A percentile compares a stretch with the other conserved stretches of the same genome.
Conservation (phyloP, 192 early-diverging fungal genomes). For the Hyaloraphidium curvatum region DNA sequence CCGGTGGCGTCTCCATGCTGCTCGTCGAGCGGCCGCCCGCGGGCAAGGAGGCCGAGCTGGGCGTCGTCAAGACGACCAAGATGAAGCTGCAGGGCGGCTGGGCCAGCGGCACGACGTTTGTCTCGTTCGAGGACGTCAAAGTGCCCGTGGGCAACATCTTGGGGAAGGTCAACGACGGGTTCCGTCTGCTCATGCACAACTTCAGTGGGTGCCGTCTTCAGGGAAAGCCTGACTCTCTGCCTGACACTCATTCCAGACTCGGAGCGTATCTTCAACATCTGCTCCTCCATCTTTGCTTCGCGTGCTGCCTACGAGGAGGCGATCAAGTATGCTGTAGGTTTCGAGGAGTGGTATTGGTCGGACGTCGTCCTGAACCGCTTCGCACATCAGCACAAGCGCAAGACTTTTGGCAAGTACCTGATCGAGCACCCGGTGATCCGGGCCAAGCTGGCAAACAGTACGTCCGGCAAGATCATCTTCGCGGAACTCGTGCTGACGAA, state of each 20-base stretch:
- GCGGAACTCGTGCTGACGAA: too few species aligned
- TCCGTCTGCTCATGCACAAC: conserved; percentile 41
- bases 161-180: conserved; percentile 67
- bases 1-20: conserved; percentile 54
- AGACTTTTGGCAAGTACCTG: conserved; percentile 69
- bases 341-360: too few species aligned
- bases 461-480: too few species aligned
- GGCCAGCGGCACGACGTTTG: conserved; percentile 60
- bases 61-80: conserved; percentile 50
- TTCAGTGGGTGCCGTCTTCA: conserved; percentile 9
- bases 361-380: too few species aligned
- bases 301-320: conserved; percentile 1
- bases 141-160: conserved; percentile 68
- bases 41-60: conserved; percentile 8
- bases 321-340: neutral
- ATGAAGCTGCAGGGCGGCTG: conserved; percentile 71
- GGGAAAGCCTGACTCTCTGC: neutral
- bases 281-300: neutral
- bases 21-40: conserved; percentile 56
- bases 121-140: conserved; percentile 63
- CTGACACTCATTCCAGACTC: conserved; percentile 48
- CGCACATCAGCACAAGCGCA: conserved; percentile 61
- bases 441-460: conserved; percentile 46
- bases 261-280: conserved; percentile 24
- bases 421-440: conserved; percentile 68